Conservation (phyloP, 2,329 filamentous ascomycete species). For the Trichoderma sp. region DNA sequence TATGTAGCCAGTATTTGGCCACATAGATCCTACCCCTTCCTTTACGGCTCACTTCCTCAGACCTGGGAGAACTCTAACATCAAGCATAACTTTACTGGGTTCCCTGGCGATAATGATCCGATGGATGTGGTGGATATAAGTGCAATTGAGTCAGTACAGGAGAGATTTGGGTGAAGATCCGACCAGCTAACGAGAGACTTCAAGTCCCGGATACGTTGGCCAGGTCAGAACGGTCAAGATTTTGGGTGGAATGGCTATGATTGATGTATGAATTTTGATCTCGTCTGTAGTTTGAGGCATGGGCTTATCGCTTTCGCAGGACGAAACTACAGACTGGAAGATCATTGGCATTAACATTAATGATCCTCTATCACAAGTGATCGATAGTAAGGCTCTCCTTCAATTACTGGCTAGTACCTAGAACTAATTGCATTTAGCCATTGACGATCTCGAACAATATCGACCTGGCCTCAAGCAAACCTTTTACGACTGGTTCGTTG, state of each 20-base stretch:
- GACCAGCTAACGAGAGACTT: not conserved
- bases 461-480: constrained; percentile 40
- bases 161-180: not conserved
- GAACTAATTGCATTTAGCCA: constrained; percentile 32
- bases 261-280: constrained; percentile 35
- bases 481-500: constrained; percentile 45
- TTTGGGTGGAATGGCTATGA: constrained; percentile 43
- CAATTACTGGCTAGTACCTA: too few species aligned
- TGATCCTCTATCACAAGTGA: constrained; percentile 40
- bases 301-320: not conserved
- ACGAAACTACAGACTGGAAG: constrained; percentile 44
- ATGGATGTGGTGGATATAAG: constrained; percentile 46
- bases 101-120: constrained; percentile 45
- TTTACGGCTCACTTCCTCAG: constrained; percentile 48
- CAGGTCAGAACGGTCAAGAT: constrained; percentile 47
- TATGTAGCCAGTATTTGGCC: constrained; percentile 48
- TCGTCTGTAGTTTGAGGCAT: accelerated
- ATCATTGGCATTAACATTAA: constrained; percentile 43
- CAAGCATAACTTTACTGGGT: constrained; percentile 42
- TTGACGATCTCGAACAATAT: constrained; percentile 43
- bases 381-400: constrained; percentile 36
- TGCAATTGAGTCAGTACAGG: constrained; percentile 34
- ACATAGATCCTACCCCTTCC: constrained; percentile 47
- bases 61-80: constrained; percentile 48
- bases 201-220: constrained; percentile 38